A percentile compares a stretch with the other conserved stretches of the same genome.
phyloP scores from a whole-genome alignment of 305 asterid species.

The Fraxinus greggii region DNA sequence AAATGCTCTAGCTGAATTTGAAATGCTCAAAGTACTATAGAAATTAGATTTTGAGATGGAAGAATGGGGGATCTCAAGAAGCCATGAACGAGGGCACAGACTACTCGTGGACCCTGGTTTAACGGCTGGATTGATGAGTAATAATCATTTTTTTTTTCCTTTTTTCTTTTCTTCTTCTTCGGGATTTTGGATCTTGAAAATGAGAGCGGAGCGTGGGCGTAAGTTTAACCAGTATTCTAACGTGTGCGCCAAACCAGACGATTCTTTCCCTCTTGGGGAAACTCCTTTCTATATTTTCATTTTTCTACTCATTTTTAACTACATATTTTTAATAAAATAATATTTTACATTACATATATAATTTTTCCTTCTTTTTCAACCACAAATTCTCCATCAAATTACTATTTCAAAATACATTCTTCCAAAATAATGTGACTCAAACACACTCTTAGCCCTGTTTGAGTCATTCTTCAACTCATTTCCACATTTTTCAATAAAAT shows the following conservation, averaged over 20 bases:
- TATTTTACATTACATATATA: too few relatives aligned
- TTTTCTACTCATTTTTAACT: too few relatives aligned
- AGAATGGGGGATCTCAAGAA: slow-evolving; percentile 40
- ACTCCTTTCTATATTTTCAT: too few relatives aligned
- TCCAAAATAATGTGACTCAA: too few relatives aligned
- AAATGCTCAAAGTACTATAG: neutral
- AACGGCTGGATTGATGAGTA: neutral
- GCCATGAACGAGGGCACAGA: slow-evolving; percentile 37
- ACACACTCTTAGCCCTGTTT: too few relatives aligned
- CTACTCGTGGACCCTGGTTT: slow-evolving; percentile 31
- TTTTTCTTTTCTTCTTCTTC: slow-evolving; percentile 1
- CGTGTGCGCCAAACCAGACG: slow-evolving; percentile 32
- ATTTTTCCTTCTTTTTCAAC: too few relatives aligned
- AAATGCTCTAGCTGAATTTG: slow-evolving; percentile 19
- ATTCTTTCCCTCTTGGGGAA: slow-evolving; percentile 27
- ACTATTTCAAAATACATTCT: too few relatives aligned
- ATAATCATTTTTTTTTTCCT: neutral
- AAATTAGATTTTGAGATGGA: slow-evolving; percentile 11
- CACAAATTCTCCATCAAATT: too few relatives aligned
- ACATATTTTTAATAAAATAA: too few relatives aligned
- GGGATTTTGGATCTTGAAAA: slow-evolving; percentile 47
- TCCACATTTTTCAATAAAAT: too few relatives aligned
- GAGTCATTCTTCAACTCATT: too few relatives aligned
- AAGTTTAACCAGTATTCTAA: neutral
- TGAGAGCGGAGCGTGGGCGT: neutral